phyloP scores from a whole-genome alignment of 2,329 filamentous ascomycete species.

The Gaeumannomyces sp. region DNA sequence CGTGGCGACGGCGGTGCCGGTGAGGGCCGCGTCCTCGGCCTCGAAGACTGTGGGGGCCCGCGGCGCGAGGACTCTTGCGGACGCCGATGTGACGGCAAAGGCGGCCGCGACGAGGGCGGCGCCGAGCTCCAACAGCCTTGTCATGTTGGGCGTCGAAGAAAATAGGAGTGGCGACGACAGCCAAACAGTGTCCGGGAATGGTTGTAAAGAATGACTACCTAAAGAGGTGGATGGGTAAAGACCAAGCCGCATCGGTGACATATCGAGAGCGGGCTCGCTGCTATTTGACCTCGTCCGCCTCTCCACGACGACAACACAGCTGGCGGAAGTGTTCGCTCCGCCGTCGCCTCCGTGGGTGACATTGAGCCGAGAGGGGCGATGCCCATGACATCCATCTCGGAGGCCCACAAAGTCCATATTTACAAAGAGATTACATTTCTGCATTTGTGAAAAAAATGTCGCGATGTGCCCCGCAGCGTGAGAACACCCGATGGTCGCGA shows the following conservation, averaged over 20 bases:
- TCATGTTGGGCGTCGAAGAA: neutral
- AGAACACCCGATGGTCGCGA: no score
- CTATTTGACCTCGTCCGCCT: neutral
- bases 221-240: neutral
- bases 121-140: neutral
- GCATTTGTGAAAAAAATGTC: neutral
- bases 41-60: slow-evolving; percentile 17
- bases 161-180: neutral
- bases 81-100: neutral
- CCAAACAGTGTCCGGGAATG: neutral
- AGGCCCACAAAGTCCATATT: neutral
- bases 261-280: neutral
- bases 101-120: neutral
- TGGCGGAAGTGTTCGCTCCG: neutral
- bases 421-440: no score
- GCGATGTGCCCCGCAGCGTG: neutral
- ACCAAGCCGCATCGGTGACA: neutral
- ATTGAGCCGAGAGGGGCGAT: neutral
- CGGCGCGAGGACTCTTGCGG: neutral
- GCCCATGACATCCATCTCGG: neutral
- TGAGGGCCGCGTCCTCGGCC: slow-evolving; percentile 35
- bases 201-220: neutral
- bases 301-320: neutral
- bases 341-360: neutral
- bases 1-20: slow-evolving; percentile 33